A percentile compares a stretch with the other conserved stretches of the same genome.
Evolutionary conservation across 1,284 basidiomycete genomes (phyloP).

Genomic region (Phellopilus nigrolimitatus): DNA sequence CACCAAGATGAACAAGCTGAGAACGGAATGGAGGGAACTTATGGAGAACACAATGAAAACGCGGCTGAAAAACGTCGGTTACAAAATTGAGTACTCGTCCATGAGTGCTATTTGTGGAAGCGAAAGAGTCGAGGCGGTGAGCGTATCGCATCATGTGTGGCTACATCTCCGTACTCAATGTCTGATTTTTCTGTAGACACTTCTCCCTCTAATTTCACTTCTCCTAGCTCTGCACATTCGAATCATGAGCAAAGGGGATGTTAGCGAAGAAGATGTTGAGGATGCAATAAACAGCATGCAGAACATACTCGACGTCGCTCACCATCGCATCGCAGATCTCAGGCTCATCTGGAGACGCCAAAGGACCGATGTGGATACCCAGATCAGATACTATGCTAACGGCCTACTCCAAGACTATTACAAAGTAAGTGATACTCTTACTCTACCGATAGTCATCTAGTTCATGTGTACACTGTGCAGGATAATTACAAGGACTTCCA

Average conservation of each 20-base stretch:
- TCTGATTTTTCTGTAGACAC: slow-evolving; percentile 16
- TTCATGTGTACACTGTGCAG: slow-evolving; percentile 2
- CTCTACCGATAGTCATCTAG: not conserved
- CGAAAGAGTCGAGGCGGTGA: slow-evolving; percentile 20
- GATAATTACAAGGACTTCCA: slow-evolving; percentile 13
- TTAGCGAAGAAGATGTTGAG: slow-evolving; percentile 13
- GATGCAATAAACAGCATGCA: slow-evolving; percentile 9
- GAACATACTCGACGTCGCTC: slow-evolving; percentile 12
- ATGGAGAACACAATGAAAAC: slow-evolving; percentile 17
- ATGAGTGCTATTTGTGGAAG: slow-evolving; percentile 20
- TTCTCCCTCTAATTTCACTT: slow-evolving; percentile 13
- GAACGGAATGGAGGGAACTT: slow-evolving; percentile 14
- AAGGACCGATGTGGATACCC: slow-evolving; percentile 20
- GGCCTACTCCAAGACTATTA: slow-evolving; percentile 21
- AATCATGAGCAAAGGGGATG: slow-evolving; percentile 12
- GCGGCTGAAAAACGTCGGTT: slow-evolving; percentile 18
- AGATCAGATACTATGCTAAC: slow-evolving; percentile 22
- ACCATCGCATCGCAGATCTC: slow-evolving; percentile 15
- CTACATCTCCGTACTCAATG: too few relatives aligned
- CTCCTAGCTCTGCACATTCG: slow-evolving; percentile 18
- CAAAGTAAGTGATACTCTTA: slow-evolving; percentile 14
- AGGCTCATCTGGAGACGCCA: slow-evolving; percentile 22
- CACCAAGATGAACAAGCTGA: slow-evolving; percentile 19
- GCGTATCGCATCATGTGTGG: too few relatives aligned
- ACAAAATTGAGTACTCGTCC: slow-evolving; percentile 17